Percentiles rank a stretch among this genome's conserved stretches.
Conservation (phyloP, 352 stramenopile species). For the Globisporangium camurandrum region DNA sequence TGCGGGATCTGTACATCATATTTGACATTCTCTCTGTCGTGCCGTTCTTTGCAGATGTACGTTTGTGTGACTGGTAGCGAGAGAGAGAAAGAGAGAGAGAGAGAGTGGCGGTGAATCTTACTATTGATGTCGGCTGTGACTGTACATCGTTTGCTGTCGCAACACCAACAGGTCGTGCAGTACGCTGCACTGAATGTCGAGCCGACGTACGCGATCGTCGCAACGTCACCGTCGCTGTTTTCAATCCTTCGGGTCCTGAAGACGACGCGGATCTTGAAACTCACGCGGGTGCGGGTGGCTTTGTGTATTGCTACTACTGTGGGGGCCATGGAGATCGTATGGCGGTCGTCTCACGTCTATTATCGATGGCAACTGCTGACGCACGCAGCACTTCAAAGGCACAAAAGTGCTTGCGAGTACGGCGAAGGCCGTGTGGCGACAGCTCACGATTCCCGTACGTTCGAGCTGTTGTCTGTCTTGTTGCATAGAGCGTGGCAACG, state of each 20-base stretch:
- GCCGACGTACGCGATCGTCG: slow-evolving; percentile 54
- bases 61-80: neutral
- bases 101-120: too few species aligned
- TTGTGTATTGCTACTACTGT: neutral
- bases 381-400: slow-evolving; percentile 49
- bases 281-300: slow-evolving; percentile 33
- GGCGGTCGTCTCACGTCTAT: too few species aligned
- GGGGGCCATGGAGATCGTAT: neutral
- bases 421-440: slow-evolving; percentile 42
- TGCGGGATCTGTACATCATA: slow-evolving; percentile 51
- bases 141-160: too few species aligned
- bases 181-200: slow-evolving; percentile 22
- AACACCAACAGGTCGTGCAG: slow-evolving; percentile 13
- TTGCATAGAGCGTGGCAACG: too few species aligned
- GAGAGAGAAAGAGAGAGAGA: too few species aligned
- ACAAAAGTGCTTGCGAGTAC: slow-evolving; percentile 60
- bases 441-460: slow-evolving; percentile 53
- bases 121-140: neutral
- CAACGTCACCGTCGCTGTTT: slow-evolving; percentile 52
- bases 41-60: slow-evolving; percentile 58
- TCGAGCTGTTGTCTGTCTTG: neutral
- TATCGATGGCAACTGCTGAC: neutral
- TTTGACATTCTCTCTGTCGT: slow-evolving; percentile 60
- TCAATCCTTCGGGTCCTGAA: slow-evolving; percentile 64
- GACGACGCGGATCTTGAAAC: slow-evolving; percentile 67